phyloP scores from a whole-genome alignment of 306 rosid species.

The barrel medic (Medicago truncatula) region MtrunA17r5.0-ANR NC_053049.1:25005001-25005500 shows the following conservation, averaged over 20 bases:
- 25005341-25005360: neutral
- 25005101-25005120: too few species aligned
- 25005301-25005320: too few species aligned
- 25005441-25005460: neutral
- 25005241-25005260: neutral
- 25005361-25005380: neutral
- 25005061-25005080: neutral
- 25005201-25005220: too few species aligned
- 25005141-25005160: too few species aligned
- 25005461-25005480: neutral
- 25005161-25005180: too few species aligned
- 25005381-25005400: neutral
- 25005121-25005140: too few species aligned
- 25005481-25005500: neutral
- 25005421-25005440: neutral
- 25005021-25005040: neutral
- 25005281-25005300: neutral
- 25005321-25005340: neutral
- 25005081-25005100: neutral
- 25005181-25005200: too few species aligned
- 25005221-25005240: too few species aligned
- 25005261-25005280: neutral
- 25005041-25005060: neutral
- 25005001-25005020: neutral
- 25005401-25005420: neutral